Percentiles rank a stretch among this genome's conserved stretches.
Conservation (phyloP, 805 yeast species). For the Phaffomyces antillensis region DNA sequence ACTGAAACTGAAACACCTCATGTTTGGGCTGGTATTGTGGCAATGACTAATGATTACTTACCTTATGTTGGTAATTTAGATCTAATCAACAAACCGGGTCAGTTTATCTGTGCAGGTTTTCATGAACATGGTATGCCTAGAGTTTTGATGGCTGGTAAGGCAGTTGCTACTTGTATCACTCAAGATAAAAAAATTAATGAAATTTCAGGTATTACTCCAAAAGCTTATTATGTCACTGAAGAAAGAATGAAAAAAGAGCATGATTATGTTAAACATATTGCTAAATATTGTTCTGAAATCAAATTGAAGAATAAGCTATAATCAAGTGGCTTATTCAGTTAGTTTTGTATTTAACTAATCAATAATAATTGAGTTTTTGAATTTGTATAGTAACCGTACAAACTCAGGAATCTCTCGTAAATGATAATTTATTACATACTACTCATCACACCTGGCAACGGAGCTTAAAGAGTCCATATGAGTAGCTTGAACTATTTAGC, state of each 20-base stretch:
- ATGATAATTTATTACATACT: no score
- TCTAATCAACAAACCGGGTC: constrained; percentile 20
- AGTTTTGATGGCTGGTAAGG: constrained; percentile 33
- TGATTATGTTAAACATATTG: neutral
- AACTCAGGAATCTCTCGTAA: no score
- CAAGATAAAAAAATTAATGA: constrained; percentile 10
- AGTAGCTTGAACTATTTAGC: no score
- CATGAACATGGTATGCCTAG: constrained; percentile 49
- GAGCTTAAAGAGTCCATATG: no score
- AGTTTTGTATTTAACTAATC: no score
- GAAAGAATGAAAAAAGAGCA: constrained; percentile 14
- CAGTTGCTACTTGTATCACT: constrained; percentile 26
- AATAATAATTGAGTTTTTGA: no score
- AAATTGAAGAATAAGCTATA: neutral
- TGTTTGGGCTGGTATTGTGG: constrained; percentile 43
- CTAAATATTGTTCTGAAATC: neutral
- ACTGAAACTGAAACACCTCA: constrained; percentile 19
- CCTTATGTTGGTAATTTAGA: constrained; percentile 39
- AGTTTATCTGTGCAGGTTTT: constrained; percentile 40
- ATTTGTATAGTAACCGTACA: no score
- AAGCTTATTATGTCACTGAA: constrained; percentile 12
- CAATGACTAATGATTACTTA: constrained; percentile 32
- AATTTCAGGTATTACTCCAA: constrained; percentile 14
- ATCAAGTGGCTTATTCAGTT: neutral
- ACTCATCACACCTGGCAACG: no score